Evolutionary conservation across 2,329 filamentous ascomycete species (phyloP).

Genomic region (Claviceps monticola): DNA sequence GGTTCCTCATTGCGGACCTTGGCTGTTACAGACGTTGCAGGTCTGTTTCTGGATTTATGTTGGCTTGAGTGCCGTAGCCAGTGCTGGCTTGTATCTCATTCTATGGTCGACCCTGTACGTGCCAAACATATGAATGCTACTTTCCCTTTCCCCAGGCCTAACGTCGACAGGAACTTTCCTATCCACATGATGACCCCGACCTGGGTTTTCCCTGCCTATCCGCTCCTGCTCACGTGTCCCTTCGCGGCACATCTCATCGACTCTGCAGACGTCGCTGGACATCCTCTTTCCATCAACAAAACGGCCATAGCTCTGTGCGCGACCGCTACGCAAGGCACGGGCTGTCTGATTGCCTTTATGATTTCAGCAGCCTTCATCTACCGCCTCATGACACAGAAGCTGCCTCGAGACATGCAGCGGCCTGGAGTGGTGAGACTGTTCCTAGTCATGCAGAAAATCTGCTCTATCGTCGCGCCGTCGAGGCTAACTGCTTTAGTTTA

Average conservation of each 20-base stretch:
- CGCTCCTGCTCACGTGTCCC: slow-evolving; percentile 61
- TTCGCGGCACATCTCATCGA: slow-evolving; percentile 48
- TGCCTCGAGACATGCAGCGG: slow-evolving; percentile 60
- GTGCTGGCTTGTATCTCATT: slow-evolving; percentile 59
- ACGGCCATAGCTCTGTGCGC: slow-evolving; percentile 35
- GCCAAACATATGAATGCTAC: not conserved
- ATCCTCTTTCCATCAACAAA: slow-evolving; percentile 15
- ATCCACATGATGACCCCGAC: slow-evolving; percentile 77
- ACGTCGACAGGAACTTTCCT: slow-evolving; percentile 32
- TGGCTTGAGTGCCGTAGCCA: slow-evolving; percentile 50
- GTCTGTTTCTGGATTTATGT: slow-evolving; percentile 65
- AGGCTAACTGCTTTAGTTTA: slow-evolving; percentile 38
- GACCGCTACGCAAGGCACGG: slow-evolving; percentile 38
- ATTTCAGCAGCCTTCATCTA: slow-evolving; percentile 77
- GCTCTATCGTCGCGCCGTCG: not conserved
- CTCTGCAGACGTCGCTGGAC: slow-evolving; percentile 20
- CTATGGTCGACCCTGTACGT: slow-evolving; percentile 49
- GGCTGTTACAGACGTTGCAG: slow-evolving; percentile 46
- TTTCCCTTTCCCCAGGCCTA: not conserved
- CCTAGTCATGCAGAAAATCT: no score
- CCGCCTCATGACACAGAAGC: slow-evolving; percentile 75
- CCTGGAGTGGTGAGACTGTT: slow-evolving; percentile 48
- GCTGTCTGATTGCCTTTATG: slow-evolving; percentile 52
- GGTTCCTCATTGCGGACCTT: slow-evolving; percentile 43
- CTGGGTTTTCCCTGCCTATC: slow-evolving; percentile 81